Conservation (phyloP, 176 grass and related monocot species). For the Thinopyrum elongatum region DNA sequence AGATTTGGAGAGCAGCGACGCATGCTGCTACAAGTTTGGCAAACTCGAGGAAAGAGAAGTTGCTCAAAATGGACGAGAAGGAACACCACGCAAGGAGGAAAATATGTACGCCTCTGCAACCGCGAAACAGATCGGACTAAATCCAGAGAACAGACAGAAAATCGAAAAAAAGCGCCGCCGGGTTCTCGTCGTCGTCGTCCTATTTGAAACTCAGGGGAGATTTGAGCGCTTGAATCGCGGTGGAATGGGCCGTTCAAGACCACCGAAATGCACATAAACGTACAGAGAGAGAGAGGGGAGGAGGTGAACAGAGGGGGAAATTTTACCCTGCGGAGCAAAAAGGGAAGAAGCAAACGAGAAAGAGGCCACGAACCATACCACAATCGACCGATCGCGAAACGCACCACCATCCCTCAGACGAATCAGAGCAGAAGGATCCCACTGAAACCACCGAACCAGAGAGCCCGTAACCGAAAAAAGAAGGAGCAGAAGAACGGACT, state of each 20-base stretch:
- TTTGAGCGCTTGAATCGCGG: not conserved
- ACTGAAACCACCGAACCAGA: not conserved
- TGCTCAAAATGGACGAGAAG: constrained; percentile 14
- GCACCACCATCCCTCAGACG: not conserved
- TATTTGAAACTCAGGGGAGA: not conserved
- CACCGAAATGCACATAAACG: constrained; percentile 11
- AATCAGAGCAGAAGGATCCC: not conserved
- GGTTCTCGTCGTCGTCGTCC: not conserved
- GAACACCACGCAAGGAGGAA: not conserved
- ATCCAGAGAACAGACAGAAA: not conserved
- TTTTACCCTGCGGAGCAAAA: not conserved
- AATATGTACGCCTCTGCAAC: not conserved
- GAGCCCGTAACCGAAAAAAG: not conserved
- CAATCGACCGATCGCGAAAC: constrained; percentile 1
- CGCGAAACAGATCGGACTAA: constrained; percentile 1
- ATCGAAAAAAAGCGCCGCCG: not conserved
- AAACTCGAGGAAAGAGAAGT: constrained; percentile 28
- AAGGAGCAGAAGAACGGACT: not conserved
- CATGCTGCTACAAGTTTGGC: constrained; percentile 12
- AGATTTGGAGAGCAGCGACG: not conserved
- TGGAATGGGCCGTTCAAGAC: not conserved
- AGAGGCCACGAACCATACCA: not conserved
- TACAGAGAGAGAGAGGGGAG: too few species aligned
- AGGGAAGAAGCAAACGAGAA: not conserved
- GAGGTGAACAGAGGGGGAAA: too few species aligned